Evolutionary conservation across 208 protist genomes (phyloP).

Genomic region (Trypanosoma lewisi): DNA sequence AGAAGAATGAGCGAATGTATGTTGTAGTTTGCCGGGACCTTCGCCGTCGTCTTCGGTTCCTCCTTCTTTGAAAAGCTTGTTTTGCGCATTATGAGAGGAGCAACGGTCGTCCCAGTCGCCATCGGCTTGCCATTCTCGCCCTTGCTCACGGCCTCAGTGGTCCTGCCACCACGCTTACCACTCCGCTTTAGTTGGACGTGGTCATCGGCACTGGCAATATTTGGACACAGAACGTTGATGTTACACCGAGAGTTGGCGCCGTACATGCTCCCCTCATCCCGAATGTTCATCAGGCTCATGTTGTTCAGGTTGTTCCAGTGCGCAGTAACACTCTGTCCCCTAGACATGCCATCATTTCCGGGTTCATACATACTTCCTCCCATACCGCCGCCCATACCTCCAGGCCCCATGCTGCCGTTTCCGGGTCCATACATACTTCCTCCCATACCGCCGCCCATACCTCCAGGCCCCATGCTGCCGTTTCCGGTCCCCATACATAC

Average conservation of each 20-base stretch:
- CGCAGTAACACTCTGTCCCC: conserved; percentile 12
- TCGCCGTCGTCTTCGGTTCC: conserved; percentile 36
- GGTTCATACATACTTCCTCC: too few relatives aligned
- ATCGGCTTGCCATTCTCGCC: conserved; percentile 32
- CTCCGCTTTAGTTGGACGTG: conserved; percentile 55
- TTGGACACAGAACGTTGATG: conserved; percentile 44
- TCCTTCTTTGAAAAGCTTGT: conserved; percentile 13
- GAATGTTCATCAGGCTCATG: conserved; percentile 26
- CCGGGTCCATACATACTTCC: too few relatives aligned
- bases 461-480: too few relatives aligned
- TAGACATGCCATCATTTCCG: conserved; percentile 28
- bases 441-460: too few relatives aligned
- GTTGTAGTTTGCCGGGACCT: conserved; percentile 70
- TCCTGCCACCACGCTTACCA: conserved; percentile 68
- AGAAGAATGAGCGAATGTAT: conserved; percentile 71
- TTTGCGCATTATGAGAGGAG: conserved; percentile 5
- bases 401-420: too few relatives aligned
- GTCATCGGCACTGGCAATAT: conserved; percentile 52
- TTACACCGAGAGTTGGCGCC: background rate
- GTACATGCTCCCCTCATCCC: background rate
- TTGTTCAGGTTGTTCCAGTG: conserved; percentile 68
- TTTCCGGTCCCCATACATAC: conserved; percentile 19
- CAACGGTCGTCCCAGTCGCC: conserved; percentile 12
- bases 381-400: too few relatives aligned
- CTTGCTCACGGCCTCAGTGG: conserved; percentile 47